Evolutionary conservation across 768 basidiomycete genomes (phyloP).

Genomic region (Sutorius australiensis): DNA sequence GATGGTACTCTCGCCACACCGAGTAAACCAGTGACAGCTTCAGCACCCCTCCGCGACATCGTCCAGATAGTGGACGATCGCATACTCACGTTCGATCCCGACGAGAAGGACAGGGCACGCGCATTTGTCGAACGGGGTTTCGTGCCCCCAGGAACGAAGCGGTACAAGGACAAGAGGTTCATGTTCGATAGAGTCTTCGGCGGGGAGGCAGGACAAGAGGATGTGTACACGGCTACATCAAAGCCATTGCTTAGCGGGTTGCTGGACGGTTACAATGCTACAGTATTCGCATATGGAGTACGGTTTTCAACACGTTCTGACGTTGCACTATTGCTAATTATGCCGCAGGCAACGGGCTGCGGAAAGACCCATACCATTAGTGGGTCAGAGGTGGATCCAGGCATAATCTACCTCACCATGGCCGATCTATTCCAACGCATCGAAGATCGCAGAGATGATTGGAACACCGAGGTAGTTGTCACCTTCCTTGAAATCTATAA

Average conservation of each 20-base stretch:
- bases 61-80: slow-evolving; percentile 92
- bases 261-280: slow-evolving; percentile 93
- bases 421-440: slow-evolving; percentile 93
- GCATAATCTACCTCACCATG: slow-evolving; percentile 96
- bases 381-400: slow-evolving; percentile 81
- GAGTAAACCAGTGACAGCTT: slow-evolving; percentile 45
- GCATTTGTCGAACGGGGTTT: slow-evolving; percentile 85
- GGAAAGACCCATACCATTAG: slow-evolving; percentile 99
- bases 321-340: slow-evolving; percentile 9
- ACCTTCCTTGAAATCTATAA: slow-evolving; percentile 99
- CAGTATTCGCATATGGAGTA: slow-evolving; percentile 98
- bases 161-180: slow-evolving; percentile 95
- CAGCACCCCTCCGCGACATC: slow-evolving; percentile 66
- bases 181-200: slow-evolving; percentile 95
- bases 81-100: slow-evolving; percentile 93
- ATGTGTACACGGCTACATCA: slow-evolving; percentile 84
- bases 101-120: slow-evolving; percentile 77
- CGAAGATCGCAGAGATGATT: slow-evolving; percentile 80
- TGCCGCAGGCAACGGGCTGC: slow-evolving; percentile 92
- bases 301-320: slow-evolving; percentile 30
- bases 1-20: slow-evolving; percentile 82
- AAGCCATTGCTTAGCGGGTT: slow-evolving; percentile 81
- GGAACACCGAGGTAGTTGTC: slow-evolving; percentile 83
- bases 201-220: slow-evolving; percentile 74
- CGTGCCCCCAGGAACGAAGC: slow-evolving; percentile 80